Base-by-base conservation (phyloP, 768 basidiomycete species). In the Pleurotus tuber-regium region DNA sequence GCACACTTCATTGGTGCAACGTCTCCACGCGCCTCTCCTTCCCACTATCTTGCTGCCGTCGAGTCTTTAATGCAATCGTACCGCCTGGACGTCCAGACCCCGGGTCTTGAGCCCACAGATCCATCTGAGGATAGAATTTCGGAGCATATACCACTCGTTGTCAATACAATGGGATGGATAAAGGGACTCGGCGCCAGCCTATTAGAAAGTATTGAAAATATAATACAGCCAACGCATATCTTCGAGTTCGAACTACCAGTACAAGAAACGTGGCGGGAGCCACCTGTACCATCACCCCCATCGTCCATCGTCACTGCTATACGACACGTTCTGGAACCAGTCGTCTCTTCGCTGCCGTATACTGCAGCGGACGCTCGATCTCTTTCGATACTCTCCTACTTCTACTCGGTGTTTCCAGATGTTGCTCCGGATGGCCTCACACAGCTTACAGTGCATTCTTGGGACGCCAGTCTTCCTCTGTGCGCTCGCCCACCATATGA, bases 111-210 rank as follows among this genome's bases (percentile, higher is more conserved):
- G 19, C 55, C 55, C 40, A 24, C 41, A 29, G 60, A 63, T 42
- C 36, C 56, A 7, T 63, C 66, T 2, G 66, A 68, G 4, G 53
- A 66, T 1, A 74, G 79, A 35, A 76, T 87, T 19, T 59, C 63
- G 4, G 83, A 87, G 43, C 54, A 69, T 23, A 80, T 94, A 4
- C 96, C 96, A 0, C 79, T 98, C 14, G 82, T 98, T 12, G 80
- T 98, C 47, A 99, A 98, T 64, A 98, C 91, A 0, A 95, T 96
- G 84, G 96, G 96, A 2, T 99, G 96, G 96, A 80, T 80, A 4
- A 98, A 95, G 64, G 96, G 96, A 5, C 80, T 97, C 2, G 96
- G 96, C 2, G 86, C 83, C 12, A 90, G 96, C 59, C 69, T 98
- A 9, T 79, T 83, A 2, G 64, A 63, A 11, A 79, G 79, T 55